phyloP scores from a whole-genome alignment of 441 rosid genomes.

The Geranium incanum region DNA sequence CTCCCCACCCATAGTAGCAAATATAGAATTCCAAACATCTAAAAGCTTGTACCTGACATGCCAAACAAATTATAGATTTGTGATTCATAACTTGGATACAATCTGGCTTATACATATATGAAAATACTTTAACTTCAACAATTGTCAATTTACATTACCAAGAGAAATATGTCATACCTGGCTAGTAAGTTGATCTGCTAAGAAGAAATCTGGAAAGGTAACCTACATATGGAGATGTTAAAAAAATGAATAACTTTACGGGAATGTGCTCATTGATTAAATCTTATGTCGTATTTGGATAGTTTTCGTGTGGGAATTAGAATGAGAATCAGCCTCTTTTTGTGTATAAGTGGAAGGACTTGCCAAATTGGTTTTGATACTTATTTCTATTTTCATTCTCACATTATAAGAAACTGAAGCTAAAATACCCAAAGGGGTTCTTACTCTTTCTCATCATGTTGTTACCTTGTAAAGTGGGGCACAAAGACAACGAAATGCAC shows the following conservation, averaged over 20 bases:
- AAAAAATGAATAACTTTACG: background rate
- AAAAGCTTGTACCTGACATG: slow-evolving; percentile 60
- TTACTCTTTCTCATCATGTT: background rate
- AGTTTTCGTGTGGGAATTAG: background rate
- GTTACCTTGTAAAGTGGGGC: slow-evolving; percentile 79
- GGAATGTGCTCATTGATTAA: background rate
- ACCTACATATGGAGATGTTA: slow-evolving; percentile 30
- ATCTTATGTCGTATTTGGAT: background rate
- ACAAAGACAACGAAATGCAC: slow-evolving; percentile 43
- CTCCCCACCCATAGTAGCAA: slow-evolving; percentile 79
- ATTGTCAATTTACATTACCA: background rate
- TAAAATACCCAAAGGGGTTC: background rate
- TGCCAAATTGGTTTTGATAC: no score
- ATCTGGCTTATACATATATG: no score
- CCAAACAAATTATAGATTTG: background rate
- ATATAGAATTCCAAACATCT: slow-evolving; percentile 58
- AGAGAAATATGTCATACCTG: slow-evolving; percentile 38
- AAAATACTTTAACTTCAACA: background rate
- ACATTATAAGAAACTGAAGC: no score
- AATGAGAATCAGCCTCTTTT: no score
- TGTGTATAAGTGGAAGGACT: no score
- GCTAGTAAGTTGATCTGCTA: slow-evolving; percentile 77
- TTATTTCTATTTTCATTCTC: no score
- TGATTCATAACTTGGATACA: no score
- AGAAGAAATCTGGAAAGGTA: slow-evolving; percentile 68